Evolutionary conservation across 1,139 yeast genomes (phyloP).

Genomic region (Diutina sp.): DNA sequence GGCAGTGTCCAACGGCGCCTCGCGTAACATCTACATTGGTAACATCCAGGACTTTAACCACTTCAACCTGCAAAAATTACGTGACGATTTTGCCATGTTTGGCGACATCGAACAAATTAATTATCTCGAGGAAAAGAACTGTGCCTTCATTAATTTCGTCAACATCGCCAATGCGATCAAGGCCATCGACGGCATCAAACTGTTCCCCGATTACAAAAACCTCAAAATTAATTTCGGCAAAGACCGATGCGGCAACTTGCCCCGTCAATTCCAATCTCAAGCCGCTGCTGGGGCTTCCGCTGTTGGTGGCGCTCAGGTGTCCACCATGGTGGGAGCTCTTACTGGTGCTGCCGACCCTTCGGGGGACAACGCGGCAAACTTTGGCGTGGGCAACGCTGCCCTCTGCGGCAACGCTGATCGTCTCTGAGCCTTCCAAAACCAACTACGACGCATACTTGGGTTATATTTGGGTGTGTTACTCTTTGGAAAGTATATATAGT

Average conservation of each 20-base stretch:
- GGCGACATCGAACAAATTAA: slow-evolving; percentile 80
- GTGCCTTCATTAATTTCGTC: slow-evolving; percentile 73
- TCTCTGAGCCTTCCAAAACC: neutral
- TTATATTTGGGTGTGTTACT: neutral
- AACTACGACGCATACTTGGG: neutral
- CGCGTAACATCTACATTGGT: slow-evolving; percentile 85
- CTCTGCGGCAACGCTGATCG: neutral
- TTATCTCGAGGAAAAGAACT: slow-evolving; percentile 63
- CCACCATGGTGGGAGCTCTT: neutral
- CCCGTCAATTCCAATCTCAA: slow-evolving; percentile 29
- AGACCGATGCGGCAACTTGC: slow-evolving; percentile 85
- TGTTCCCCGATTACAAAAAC: slow-evolving; percentile 36
- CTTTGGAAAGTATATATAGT: neutral
- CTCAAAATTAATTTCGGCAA: slow-evolving; percentile 40
- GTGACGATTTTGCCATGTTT: slow-evolving; percentile 53
- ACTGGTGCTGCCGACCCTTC: neutral
- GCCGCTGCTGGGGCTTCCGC: neutral
- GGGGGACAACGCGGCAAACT: neutral
- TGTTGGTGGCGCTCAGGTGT: neutral
- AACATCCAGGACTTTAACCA: slow-evolving; percentile 33
- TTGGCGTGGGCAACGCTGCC: neutral
- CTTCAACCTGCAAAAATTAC: slow-evolving; percentile 43
- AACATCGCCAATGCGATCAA: slow-evolving; percentile 58
- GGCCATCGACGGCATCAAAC: slow-evolving; percentile 11
- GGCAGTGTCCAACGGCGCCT: slow-evolving; percentile 91